phyloP scores from a whole-genome alignment of 331 rosid genomes.

The Pyrus hybrid region DNA sequence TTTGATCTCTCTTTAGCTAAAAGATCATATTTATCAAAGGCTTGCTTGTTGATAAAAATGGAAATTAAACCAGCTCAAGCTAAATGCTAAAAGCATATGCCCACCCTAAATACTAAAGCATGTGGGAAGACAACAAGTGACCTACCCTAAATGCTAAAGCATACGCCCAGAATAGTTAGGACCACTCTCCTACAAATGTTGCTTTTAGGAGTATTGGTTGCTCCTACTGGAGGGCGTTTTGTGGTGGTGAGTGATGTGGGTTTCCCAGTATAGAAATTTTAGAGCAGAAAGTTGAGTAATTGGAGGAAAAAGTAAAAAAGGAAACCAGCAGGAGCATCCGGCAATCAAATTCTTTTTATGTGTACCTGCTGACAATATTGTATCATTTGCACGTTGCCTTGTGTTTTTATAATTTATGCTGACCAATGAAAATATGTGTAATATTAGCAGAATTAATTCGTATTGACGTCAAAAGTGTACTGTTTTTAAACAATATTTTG shows the following conservation, averaged over 20 bases:
- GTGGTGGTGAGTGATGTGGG: neutral
- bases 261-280: conserved; percentile 20
- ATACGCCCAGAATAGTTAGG: neutral
- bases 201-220: neutral
- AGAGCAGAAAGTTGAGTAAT: neutral
- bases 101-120: too few species aligned
- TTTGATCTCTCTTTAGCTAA: too few species aligned
- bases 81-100: neutral
- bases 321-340: neutral
- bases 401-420: neutral
- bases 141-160: conserved; percentile 27
- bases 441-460: neutral
- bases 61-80: neutral
- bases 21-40: neutral
- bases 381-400: neutral
- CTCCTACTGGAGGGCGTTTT: neutral
- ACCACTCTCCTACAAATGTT: conserved; percentile 10
- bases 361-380: neutral
- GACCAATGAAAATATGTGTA: neutral
- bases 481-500: neutral
- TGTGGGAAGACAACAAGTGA: conserved; percentile 23
- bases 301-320: conserved; percentile 2
- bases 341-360: neutral
- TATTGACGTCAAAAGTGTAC: neutral
- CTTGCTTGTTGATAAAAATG: neutral